phyloP scores from a whole-genome alignment of 2,329 filamentous ascomycete genomes.

The Fusarium zealandicum region DNA sequence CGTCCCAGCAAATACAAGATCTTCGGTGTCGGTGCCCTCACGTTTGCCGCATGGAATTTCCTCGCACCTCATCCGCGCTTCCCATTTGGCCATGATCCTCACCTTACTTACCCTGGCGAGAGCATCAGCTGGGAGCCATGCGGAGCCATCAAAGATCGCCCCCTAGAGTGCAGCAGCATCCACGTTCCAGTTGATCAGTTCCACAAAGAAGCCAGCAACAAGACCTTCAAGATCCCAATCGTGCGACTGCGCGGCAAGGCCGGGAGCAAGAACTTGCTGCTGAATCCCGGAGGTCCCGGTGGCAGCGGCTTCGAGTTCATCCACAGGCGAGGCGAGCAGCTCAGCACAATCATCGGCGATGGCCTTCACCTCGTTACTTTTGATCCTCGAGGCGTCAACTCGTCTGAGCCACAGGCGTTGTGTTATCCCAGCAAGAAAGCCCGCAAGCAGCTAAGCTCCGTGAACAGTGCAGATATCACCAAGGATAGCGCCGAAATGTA shows the following conservation, averaged over 20 bases:
- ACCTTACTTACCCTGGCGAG: conserved; percentile 19
- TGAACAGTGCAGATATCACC: conserved; percentile 37
- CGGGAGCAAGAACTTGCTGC: conserved; percentile 52
- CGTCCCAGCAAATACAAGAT: conserved; percentile 21
- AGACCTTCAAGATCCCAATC: conserved; percentile 54
- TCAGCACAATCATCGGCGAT: conserved; percentile 50
- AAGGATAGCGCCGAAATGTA: conserved; percentile 50
- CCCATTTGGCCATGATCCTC: conserved; percentile 10
- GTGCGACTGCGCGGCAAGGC: conserved; percentile 53
- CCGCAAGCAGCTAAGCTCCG: conserved; percentile 39
- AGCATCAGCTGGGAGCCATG: conserved; percentile 48
- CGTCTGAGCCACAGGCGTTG: conserved; percentile 41
- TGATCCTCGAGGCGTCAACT: conserved; percentile 55
- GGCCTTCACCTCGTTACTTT: conserved; percentile 56
- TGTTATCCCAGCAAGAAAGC: conserved; percentile 51
- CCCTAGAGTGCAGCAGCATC: conserved; percentile 53
- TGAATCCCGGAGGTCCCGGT: conserved; percentile 59
- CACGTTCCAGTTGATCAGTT: conserved; percentile 58
- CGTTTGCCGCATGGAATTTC: conserved; percentile 13
- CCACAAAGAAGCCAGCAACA: conserved; percentile 42
- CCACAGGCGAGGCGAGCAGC: conserved; percentile 44
- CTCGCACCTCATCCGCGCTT: conserved; percentile 10
- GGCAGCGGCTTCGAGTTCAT: conserved; percentile 51
- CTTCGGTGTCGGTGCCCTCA: conserved; percentile 13
- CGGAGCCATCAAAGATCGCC: conserved; percentile 46